Percentiles rank a stretch among this genome's conserved stretches.
Evolutionary conservation across 306 rosid species (phyloP).

Genomic region (Chamaecrista fasciculata): DNA sequence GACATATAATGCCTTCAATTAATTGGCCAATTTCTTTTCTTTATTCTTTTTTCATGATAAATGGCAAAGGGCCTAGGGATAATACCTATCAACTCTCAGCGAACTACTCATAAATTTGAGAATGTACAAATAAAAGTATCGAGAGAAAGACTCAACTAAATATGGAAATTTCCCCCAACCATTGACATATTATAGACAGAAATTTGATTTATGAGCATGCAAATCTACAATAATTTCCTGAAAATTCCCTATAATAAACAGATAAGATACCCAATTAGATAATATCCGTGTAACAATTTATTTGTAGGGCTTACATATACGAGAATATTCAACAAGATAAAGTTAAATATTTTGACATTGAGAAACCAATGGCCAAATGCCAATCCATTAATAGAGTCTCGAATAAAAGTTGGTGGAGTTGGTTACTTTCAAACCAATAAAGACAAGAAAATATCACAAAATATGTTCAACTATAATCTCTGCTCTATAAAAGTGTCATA

Average conservation of each 20-base stretch:
- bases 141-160: neutral
- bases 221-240: neutral
- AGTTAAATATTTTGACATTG: neutral
- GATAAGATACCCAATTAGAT: no score
- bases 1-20: neutral
- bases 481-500: constrained; percentile 10
- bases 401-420: constrained; percentile 11
- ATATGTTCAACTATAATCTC: constrained; percentile 19
- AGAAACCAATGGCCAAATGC: constrained; percentile 4
- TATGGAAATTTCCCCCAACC: constrained; percentile 2
- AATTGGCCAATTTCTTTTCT: neutral
- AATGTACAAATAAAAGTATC: neutral
- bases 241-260: no score
- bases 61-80: neutral
- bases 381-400: neutral
- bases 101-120: constrained; percentile 5
- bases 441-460: neutral
- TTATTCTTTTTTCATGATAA: neutral
- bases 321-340: constrained; percentile 11
- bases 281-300: no score
- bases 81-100: neutral
- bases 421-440: constrained; percentile 16
- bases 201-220: neutral
- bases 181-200: constrained; percentile 5
- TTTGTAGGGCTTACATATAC: no score